A percentile compares a stretch with the other conserved stretches of the same genome.
These are phyloP conservation scores for Boeremia lycopersici DNA, from an alignment of 2,329 filamentous ascomycete genomes.

Conservation along the genomic window DNA sequence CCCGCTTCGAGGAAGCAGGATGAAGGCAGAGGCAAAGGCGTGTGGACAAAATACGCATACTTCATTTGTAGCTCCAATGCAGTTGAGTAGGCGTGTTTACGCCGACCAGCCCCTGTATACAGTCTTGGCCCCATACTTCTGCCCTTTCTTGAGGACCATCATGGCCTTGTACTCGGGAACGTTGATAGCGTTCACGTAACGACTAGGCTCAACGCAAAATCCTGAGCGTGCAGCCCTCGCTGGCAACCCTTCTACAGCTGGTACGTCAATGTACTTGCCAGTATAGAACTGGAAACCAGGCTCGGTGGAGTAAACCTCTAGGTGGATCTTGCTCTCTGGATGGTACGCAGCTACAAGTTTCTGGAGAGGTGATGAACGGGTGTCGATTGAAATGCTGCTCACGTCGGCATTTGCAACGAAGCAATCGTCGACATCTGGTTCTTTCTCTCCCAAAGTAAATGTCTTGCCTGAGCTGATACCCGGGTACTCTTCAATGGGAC, in stretches of 20 bases:
- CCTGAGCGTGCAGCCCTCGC: conserved; percentile 72
- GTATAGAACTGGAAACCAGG: conserved; percentile 98
- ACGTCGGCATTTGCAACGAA: conserved; percentile 77
- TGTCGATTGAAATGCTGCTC: conserved; percentile 57
- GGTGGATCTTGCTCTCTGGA: conserved; percentile 73
- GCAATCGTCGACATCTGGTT: conserved; percentile 86
- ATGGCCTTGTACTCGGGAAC: conserved; percentile 78
- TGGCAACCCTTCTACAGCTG: conserved; percentile 63
- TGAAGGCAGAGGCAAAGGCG: not conserved
- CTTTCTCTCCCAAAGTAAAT: conserved; percentile 73
- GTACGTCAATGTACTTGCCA: conserved; percentile 81
- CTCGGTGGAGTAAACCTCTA: conserved; percentile 90
- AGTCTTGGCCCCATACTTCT: conserved; percentile 79
- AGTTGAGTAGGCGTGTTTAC: conserved; percentile 9
- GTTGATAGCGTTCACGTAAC: conserved; percentile 89
- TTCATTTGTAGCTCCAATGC: not conserved
- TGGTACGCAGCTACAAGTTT: conserved; percentile 76
- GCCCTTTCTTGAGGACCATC: conserved; percentile 81
- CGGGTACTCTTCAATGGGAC: conserved; percentile 68
- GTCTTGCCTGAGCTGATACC: conserved; percentile 67
- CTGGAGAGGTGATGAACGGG: conserved; percentile 62
- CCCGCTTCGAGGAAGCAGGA: too few species aligned
- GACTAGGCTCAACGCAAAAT: conserved; percentile 90
- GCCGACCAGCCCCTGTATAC: conserved; percentile 85
- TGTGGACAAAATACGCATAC: not conserved